Evolutionary conservation across 176 grass and related monocot genomes (phyloP), one percentile per base, ranked within the genome.

Genomic region (Calamus simplicifolius): DNA sequence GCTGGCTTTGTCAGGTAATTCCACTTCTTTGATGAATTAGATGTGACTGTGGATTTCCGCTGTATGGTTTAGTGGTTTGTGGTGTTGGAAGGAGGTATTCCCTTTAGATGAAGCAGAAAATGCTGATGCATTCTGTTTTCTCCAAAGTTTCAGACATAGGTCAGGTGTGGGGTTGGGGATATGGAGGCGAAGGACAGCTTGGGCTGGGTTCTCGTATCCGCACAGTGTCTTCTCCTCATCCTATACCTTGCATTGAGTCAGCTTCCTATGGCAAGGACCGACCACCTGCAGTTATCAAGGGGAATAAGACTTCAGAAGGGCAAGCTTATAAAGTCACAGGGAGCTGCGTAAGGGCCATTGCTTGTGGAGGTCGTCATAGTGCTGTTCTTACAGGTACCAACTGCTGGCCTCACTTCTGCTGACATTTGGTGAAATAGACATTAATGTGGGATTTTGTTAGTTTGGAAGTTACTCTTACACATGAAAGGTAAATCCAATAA

Each of bases 81-180:
- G 8, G 35, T 43, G 35, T 43, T 43, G 8, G 35, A 43, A 12
- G 35, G 35, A 43, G 35, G 35, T 10, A 43, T 43, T 0, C 35
- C 35, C 7, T 12, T 43, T 43, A 12, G 21, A 43, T 7, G 35
- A 80, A 31, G 48, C 35, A 60, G 60, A 17, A 62, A 54, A 30
- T 51, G 58, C 63, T 69, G 59, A 74, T 74, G 66, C 21, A 49
- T 69, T 49, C 28, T 54, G 7, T 61, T 77, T 72, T 77, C 55
- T 74, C 0, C 30, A 57, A 83, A 89, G 57, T 61, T 86, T 89
- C 94, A 99, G 94, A 93, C 73, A 58, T 79, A 50, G 88, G 94
- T 71, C 94, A 93, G 28, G 88, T 99, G 52, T 99, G 94, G 94
- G 94, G 94, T 81, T 99, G 94, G 94, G 94, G 94, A 35, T 99